Evolutionary conservation across 192 early-diverging fungal genomes (phyloP).

Genomic region (Coemansia sp.): DNA sequence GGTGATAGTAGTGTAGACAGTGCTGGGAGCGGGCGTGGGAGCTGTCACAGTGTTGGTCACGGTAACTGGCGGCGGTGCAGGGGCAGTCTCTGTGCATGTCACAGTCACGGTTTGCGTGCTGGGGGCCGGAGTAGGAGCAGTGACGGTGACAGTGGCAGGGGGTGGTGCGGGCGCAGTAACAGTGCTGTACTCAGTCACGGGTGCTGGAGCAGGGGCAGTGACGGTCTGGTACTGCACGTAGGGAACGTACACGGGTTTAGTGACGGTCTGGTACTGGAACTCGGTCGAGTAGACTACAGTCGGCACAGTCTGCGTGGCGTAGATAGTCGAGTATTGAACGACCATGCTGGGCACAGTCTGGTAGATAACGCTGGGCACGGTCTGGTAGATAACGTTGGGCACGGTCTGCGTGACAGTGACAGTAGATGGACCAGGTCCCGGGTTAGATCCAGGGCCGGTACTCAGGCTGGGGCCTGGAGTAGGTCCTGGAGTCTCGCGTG

Average conservation of each 20-base stretch:
- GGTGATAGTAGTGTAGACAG: constrained; percentile 21
- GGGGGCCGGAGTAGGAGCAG: constrained; percentile 25
- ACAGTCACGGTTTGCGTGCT: constrained; percentile 16
- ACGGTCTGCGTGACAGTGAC: constrained; percentile 33
- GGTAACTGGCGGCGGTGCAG: constrained; percentile 24
- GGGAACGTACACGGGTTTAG: constrained; percentile 50
- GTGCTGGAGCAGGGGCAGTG: constrained; percentile 31
- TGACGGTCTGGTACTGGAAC: constrained; percentile 38
- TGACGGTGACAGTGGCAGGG: constrained; percentile 14
- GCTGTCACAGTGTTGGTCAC: constrained; percentile 21
- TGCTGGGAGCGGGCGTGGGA: constrained; percentile 14
- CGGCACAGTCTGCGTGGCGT: constrained; percentile 24
- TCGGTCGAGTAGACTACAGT: constrained; percentile 35
- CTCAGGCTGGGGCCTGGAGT: neutral
- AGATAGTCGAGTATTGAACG: constrained; percentile 24
- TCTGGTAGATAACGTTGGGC: constrained; percentile 35
- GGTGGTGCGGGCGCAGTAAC: constrained; percentile 23
- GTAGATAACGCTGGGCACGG: constrained; percentile 34
- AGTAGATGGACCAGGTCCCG: neutral
- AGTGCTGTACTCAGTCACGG: constrained; percentile 23
- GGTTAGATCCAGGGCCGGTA: neutral
- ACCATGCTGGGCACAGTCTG: constrained; percentile 34
- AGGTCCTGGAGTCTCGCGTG: constrained; percentile 1
- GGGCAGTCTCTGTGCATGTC: constrained; percentile 13
- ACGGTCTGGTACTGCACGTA: constrained; percentile 45